Conservation (phyloP, 73 alveolate genomes). For the Uronychia binucleata region DNA sequence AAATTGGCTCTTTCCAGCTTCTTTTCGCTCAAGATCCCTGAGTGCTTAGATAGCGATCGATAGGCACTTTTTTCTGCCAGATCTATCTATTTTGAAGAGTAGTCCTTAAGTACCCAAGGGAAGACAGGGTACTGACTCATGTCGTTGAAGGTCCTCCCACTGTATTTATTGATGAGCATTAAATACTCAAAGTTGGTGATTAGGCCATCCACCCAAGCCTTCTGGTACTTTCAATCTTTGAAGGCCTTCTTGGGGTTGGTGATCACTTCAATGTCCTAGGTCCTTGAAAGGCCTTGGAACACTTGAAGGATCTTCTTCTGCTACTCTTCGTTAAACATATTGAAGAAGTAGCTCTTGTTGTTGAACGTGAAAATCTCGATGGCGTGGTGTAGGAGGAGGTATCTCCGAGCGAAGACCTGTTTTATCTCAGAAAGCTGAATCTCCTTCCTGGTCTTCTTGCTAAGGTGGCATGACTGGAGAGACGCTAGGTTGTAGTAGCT, state of each 20-base stretch:
- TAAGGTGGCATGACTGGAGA: background rate
- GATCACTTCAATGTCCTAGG: background rate
- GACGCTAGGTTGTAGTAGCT: conserved; percentile 6
- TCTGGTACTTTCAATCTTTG: conserved; percentile 49
- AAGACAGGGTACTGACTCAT: conserved; percentile 94
- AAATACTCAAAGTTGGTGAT: conserved; percentile 85
- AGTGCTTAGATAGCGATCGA: conserved; percentile 87
- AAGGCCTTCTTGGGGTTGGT: conserved; percentile 20
- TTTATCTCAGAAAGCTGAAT: conserved; percentile 20
- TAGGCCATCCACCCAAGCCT: conserved; percentile 77
- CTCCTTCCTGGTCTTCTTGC: conserved; percentile 12
- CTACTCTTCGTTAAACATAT: conserved; percentile 27
- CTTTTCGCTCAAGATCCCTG: conserved; percentile 69
- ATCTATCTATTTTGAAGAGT: conserved; percentile 39
- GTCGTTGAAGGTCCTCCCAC: conserved; percentile 91
- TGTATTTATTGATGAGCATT: conserved; percentile 80
- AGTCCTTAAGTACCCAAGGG: conserved; percentile 94
- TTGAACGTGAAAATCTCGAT: conserved; percentile 31
- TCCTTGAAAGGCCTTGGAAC: background rate
- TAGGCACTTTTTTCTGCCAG: conserved; percentile 49
- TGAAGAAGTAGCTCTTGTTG: conserved; percentile 39
- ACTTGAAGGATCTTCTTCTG: background rate
- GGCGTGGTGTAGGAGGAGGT: conserved; percentile 37
- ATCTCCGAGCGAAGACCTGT: conserved; percentile 29
- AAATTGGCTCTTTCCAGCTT: conserved; percentile 44